Evolutionary conservation across 2,329 filamentous ascomycete genomes (phyloP), one percentile per base, ranked within the genome.

Genomic region (Colletotrichum trifolii): DNA sequence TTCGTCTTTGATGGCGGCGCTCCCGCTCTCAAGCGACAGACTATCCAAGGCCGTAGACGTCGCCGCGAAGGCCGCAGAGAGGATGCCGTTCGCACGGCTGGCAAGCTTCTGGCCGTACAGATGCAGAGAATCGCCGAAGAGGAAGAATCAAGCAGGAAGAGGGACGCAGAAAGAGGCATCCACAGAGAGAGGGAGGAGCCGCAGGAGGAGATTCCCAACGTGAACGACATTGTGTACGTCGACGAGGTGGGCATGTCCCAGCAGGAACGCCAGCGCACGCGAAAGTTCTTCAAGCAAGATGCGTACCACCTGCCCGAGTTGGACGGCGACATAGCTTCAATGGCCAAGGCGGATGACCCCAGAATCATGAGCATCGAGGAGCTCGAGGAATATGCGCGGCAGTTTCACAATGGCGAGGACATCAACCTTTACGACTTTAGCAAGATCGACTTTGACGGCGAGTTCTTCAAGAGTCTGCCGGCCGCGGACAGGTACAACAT

Each of bases 1-100:
- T 99, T 99, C 76, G 94, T 99, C 12, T 99, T 99, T 76, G 96
- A 99, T 79, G 96, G 96, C 66, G 96, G 95, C 47, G 96, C 96
- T 0, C 96, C 96, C 0, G 84, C 88, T 3, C 84, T 99, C 68
- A 99, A 99, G 82, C 86, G 95, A 61, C 92, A 96, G 76, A 99
- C 96, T 0, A 94, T 99, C 66, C 88, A 88, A 66, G 87, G 85
- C 55, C 85, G 96, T 46, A 94, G 94, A 76, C 86, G 86, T 65
- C 85, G 94, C 66, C 86, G 96, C 40, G 96, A 99, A 75, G 96
- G 95, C 0, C 85, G 94, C 64, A 86, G 94, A 50, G 96, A 99
- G 69, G 96, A 99, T 92, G 96, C 96, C 1, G 90, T 91, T 2
- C 85, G 91, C 67, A 99, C 96, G 2, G 96, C 96, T 0, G 94